Percentiles rank a stretch among this genome's conserved stretches.
Conservation (phyloP, 139 green algal species). For the Chlorella sp. region DNA sequence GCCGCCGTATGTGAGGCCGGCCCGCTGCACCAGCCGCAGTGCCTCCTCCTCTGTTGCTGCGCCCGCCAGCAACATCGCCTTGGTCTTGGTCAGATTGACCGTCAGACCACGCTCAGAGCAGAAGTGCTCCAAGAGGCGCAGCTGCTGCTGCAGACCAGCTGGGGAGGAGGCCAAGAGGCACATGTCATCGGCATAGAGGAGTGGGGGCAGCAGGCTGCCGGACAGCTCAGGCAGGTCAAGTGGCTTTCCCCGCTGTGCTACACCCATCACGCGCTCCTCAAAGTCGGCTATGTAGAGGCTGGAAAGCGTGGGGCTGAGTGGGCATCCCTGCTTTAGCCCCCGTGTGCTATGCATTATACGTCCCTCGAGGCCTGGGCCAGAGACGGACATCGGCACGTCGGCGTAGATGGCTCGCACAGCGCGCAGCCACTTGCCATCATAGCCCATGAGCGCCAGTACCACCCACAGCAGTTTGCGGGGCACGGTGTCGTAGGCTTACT, state of each 20-base stretch:
- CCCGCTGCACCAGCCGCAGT: too few species aligned
- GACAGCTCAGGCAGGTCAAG: not conserved
- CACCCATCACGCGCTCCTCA: not conserved
- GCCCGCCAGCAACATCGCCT: too few species aligned
- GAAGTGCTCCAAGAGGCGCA: too few species aligned
- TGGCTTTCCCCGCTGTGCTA: not conserved
- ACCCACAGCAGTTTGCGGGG: not conserved
- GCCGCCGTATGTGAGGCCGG: too few species aligned
- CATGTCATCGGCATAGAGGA: not conserved
- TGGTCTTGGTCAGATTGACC: too few species aligned
- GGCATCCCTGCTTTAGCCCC: not conserved
- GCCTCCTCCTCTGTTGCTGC: too few species aligned
- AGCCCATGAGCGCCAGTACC: not conserved
- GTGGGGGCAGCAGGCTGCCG: not conserved
- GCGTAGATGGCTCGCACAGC: too few species aligned
- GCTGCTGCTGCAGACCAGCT: not conserved
- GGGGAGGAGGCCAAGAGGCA: too few species aligned
- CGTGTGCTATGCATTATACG: not conserved
- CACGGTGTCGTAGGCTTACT: slow-evolving; percentile 9
- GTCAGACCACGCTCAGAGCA: too few species aligned
- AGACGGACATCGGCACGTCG: not conserved
- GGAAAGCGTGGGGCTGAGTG: slow-evolving; percentile 2
- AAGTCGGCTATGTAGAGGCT: too few species aligned
- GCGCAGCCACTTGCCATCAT: not conserved
- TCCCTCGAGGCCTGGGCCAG: not conserved